Percentiles rank a stretch among this genome's conserved stretches.
These are phyloP conservation scores for Populus ilicifolia DNA, from an alignment of 345 rosid genomes.

Conservation along the genomic window DNA sequence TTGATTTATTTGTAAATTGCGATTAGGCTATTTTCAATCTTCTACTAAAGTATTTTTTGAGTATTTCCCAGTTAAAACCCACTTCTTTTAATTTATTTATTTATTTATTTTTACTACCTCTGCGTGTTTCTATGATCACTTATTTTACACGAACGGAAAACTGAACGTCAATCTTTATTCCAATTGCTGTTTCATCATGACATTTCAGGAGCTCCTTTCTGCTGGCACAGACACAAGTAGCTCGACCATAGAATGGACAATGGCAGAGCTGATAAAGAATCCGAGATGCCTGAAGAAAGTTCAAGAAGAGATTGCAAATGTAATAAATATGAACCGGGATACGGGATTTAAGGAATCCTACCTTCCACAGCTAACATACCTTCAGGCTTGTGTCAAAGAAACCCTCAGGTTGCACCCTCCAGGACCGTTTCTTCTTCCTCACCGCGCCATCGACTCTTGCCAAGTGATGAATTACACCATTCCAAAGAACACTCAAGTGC, in stretches of 20 bases:
- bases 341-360: slow-evolving; percentile 12
- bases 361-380: slow-evolving; percentile 7
- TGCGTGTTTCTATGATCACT: no score
- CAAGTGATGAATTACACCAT: slow-evolving; percentile 20
- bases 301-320: slow-evolving; percentile 14
- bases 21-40: no score
- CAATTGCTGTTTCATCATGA: not conserved
- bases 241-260: slow-evolving; percentile 25
- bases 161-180: no score
- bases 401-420: slow-evolving; percentile 27
- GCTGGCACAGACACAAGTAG: slow-evolving; percentile 26
- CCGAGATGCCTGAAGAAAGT: slow-evolving; percentile 8
- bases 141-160: no score
- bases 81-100: no score
- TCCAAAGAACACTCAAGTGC: slow-evolving; percentile 16
- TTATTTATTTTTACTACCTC: no score
- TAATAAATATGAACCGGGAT: not conserved
- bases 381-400: slow-evolving; percentile 29
- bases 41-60: no score
- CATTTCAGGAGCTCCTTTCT: slow-evolving; percentile 20
- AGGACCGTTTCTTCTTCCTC: slow-evolving; percentile 30
- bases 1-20: no score
- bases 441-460: slow-evolving; percentile 15
- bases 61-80: no score
- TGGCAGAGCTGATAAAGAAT: slow-evolving; percentile 25